Conservation (phyloP, 2,329 filamentous ascomycete species). For the Aspergillus jensenii region DNA sequence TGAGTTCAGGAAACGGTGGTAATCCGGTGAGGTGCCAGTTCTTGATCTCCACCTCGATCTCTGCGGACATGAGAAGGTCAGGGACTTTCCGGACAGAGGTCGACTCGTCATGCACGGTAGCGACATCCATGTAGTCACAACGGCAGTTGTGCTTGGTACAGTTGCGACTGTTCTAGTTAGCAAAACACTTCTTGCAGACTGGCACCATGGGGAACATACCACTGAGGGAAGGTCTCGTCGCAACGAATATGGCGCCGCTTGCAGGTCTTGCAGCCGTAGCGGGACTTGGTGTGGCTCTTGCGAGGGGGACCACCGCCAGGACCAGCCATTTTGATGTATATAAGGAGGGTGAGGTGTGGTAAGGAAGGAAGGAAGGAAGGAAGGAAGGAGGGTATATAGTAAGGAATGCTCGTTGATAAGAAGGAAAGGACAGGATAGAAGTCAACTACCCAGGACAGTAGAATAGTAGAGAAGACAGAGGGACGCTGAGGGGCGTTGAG, state of each 20-base stretch:
- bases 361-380: too few species aligned
- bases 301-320: conserved; percentile 89
- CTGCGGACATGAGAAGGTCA: conserved; percentile 78
- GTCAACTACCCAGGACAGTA: conserved; percentile 9
- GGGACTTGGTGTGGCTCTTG: conserved; percentile 95
- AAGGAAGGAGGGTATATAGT: not conserved
- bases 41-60: conserved; percentile 77
- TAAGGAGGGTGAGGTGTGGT: not conserved
- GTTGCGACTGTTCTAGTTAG: conserved; percentile 67
- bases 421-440: conserved; percentile 13
- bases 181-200: not conserved
- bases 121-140: conserved; percentile 94
- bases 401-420: conserved; percentile 1
- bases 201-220: conserved; percentile 56
- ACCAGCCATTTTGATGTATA: conserved; percentile 68
- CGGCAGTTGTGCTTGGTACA: conserved; percentile 99
- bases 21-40: conserved; percentile 80
- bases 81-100: conserved; percentile 53
- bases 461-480: not conserved
- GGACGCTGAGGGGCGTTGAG: not conserved
- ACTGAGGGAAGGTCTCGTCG: conserved; percentile 97
- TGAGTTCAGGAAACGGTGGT: conserved; percentile 81
- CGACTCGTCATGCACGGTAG: conserved; percentile 58
- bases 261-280: conserved; percentile 97
- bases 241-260: conserved; percentile 97